Evolutionary conservation across 2,329 filamentous ascomycete species (phyloP).

Genomic region (Penicillium oxalicum): DNA sequence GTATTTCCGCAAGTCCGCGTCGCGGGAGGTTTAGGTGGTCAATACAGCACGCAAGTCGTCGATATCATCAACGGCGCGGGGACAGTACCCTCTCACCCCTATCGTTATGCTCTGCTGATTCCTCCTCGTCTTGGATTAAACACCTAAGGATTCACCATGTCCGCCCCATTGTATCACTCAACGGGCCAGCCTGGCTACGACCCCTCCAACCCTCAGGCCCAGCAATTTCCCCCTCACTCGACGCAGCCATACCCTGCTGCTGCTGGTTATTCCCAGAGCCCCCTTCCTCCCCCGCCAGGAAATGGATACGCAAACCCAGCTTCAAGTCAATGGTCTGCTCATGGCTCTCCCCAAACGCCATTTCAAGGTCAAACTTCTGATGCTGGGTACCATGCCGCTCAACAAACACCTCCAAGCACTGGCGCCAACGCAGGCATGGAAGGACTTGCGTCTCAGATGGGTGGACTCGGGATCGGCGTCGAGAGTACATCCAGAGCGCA

Average conservation of each 20-base stretch:
- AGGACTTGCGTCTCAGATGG: constrained; percentile 61
- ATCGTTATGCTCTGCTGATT: constrained; percentile 6
- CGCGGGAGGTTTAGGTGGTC: constrained; percentile 29
- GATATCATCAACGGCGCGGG: constrained; percentile 22
- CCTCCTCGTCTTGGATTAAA: constrained; percentile 2
- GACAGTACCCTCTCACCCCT: constrained; percentile 1
- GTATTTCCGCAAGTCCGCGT: constrained; percentile 21
- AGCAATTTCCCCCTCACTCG: constrained; percentile 51
- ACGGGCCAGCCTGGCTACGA: constrained; percentile 41
- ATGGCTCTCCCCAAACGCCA: constrained; percentile 24
- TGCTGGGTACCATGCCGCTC: constrained; percentile 22
- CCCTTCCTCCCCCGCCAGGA: constrained; percentile 36
- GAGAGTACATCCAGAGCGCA: constrained; percentile 43
- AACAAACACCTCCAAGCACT: constrained; percentile 18
- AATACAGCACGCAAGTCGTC: constrained; percentile 26
- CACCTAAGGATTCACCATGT: constrained; percentile 35
- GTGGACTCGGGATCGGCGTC: constrained; percentile 62
- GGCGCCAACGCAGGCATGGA: constrained; percentile 32
- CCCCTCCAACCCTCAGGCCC: constrained; percentile 50
- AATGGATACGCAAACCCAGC: constrained; percentile 31
- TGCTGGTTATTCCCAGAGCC: constrained; percentile 30
- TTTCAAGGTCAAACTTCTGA: constrained; percentile 21
- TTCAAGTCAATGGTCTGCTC: constrained; percentile 29
- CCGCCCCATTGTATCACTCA: constrained; percentile 39
- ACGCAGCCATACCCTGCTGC: constrained; percentile 47